A percentile compares a stretch with the other conserved stretches of the same genome.
Conservation (phyloP, 768 basidiomycete genomes). For the Leccinum rimulosum region DNA sequence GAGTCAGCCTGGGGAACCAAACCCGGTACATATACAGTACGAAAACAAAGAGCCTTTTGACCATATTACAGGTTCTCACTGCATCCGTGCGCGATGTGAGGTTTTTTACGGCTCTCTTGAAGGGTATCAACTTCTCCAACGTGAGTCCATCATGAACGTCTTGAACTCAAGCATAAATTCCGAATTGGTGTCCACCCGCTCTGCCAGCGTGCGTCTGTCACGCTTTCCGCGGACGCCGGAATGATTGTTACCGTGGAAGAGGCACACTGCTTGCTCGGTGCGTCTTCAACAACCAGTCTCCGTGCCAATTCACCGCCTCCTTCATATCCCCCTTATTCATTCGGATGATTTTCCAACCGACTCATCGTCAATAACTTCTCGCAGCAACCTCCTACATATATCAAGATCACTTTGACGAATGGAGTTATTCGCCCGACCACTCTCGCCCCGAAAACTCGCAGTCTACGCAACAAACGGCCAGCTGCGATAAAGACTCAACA, state of each 20-base stretch:
- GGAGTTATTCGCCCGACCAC: constrained; percentile 53
- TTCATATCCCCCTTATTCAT: not conserved
- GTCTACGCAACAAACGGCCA: constrained; percentile 11
- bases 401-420: constrained; percentile 76
- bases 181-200: constrained; percentile 8
- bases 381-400: constrained; percentile 87
- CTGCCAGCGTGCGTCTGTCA: constrained; percentile 71
- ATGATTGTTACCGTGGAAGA: constrained; percentile 84
- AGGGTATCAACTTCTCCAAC: constrained; percentile 78
- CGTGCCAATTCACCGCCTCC: not conserved
- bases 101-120: constrained; percentile 72
- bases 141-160: constrained; percentile 42
- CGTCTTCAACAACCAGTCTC: constrained; percentile 19
- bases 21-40: constrained; percentile 19
- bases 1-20: constrained; percentile 21
- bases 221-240: constrained; percentile 58
- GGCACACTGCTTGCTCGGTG: constrained; percentile 76
- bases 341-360: not conserved
- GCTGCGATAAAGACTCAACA: constrained; percentile 22
- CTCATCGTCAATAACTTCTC: not conserved
- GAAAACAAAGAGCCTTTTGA: constrained; percentile 2
- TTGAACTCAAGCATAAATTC: constrained; percentile 1
- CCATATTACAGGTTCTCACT: constrained; percentile 47
- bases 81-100: constrained; percentile 81
- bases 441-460: constrained; percentile 26